A percentile compares a stretch with the other conserved stretches of the same genome.
Conservation (phyloP, 176 grass and related monocot genomes). For the Chloris gayana region DNA sequence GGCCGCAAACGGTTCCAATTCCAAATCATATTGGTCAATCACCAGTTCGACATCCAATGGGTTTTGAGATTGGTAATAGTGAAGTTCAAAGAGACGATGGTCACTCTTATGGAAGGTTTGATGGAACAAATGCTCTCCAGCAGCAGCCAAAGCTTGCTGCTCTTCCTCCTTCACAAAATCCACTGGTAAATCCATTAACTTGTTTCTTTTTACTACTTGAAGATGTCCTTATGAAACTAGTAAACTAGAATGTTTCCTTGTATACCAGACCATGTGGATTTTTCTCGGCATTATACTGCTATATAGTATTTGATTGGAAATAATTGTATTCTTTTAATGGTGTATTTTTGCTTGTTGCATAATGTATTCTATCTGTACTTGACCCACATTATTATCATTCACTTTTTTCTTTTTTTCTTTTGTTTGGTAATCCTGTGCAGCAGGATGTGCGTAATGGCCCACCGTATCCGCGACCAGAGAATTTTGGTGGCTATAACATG, state of each 20-base stretch:
- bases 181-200: slow-evolving; percentile 40
- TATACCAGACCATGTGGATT: background rate
- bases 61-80: slow-evolving; percentile 53
- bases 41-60: slow-evolving; percentile 54
- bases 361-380: background rate
- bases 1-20: slow-evolving; percentile 43
- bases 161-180: slow-evolving; percentile 57
- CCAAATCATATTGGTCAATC: slow-evolving; percentile 54
- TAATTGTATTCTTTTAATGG: background rate
- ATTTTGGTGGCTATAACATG: slow-evolving; percentile 67
- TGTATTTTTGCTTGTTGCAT: slow-evolving; percentile 4
- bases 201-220: background rate
- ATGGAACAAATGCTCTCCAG: slow-evolving; percentile 55
- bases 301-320: slow-evolving; percentile 19
- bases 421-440: slow-evolving; percentile 27
- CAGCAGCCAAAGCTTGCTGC: slow-evolving; percentile 79
- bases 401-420: slow-evolving; percentile 21
- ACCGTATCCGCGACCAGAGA: slow-evolving; percentile 51
- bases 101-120: slow-evolving; percentile 57
- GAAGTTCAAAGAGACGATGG: slow-evolving; percentile 62
- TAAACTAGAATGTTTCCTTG: background rate
- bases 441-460: slow-evolving; percentile 62
- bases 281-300: slow-evolving; percentile 20
- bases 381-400: slow-evolving; percentile 30
- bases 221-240: background rate